These are phyloP conservation scores for Apiospora marii DNA, from an alignment of 2,329 filamentous ascomycete species.

Conservation along the genomic window DNA sequence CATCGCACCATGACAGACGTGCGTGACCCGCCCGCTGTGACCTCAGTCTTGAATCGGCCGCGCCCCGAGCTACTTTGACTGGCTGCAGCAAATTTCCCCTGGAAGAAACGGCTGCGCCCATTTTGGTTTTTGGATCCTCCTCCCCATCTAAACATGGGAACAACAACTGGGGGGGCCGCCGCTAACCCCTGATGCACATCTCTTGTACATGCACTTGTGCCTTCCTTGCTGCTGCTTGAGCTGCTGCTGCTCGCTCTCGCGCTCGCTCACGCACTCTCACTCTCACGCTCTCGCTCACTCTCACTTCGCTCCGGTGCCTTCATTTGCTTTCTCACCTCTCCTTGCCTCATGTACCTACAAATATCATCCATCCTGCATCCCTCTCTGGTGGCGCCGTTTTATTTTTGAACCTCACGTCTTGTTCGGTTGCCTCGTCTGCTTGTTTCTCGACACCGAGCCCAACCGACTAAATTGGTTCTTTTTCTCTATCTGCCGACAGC, in stretches of 20 bases:
- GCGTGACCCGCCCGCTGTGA: conserved; percentile 24
- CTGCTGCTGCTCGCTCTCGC: neutral
- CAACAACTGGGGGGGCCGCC: conserved; percentile 13
- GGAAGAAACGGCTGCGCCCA: conserved; percentile 21
- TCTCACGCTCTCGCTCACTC: neutral
- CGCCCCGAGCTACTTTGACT: conserved; percentile 21
- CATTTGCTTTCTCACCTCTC: conserved; percentile 17
- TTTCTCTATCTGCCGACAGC: neutral
- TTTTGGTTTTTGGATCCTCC: conserved; percentile 20
- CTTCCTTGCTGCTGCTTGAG: too few species aligned
- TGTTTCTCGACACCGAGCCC: neutral
- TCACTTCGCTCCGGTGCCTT: neutral
- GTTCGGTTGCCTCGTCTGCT: neutral
- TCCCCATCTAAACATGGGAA: conserved; percentile 22
- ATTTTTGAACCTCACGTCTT: neutral
- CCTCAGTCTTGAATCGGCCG: conserved; percentile 24
- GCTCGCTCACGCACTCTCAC: neutral
- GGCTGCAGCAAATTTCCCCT: conserved; percentile 22
- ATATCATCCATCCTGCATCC: neutral
- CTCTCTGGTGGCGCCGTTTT: neutral
- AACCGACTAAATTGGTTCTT: neutral
- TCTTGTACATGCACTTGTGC: neutral
- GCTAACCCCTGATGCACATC: conserved; percentile 20
- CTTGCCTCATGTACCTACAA: neutral
- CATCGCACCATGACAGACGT: conserved; percentile 19